These are phyloP conservation scores for Aspergillus fumigatus DNA, from an alignment of 2,329 filamentous ascomycete genomes.

Conservation along the genomic window DNA sequence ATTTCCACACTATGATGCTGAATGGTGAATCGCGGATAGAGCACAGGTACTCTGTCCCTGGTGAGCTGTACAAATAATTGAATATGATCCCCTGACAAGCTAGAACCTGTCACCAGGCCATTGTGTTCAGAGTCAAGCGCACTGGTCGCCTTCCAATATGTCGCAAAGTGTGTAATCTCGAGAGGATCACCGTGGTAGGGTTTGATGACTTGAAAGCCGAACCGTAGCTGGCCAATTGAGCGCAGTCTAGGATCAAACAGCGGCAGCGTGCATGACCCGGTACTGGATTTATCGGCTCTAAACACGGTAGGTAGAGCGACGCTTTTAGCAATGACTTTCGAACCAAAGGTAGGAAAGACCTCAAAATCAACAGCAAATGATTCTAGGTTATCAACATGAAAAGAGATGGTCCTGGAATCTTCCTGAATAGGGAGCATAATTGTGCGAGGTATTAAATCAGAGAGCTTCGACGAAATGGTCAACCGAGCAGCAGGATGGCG, in stretches of 20 bases:
- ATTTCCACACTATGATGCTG: slow-evolving; percentile 72
- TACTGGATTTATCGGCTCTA: slow-evolving; percentile 67
- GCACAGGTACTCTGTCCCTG: slow-evolving; percentile 76
- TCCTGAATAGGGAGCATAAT: slow-evolving; percentile 94
- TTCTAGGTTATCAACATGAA: slow-evolving; percentile 91
- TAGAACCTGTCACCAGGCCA: slow-evolving; percentile 89
- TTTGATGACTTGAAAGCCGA: slow-evolving; percentile 94
- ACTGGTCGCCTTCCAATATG: slow-evolving; percentile 98
- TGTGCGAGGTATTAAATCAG: slow-evolving; percentile 93
- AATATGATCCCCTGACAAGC: slow-evolving; percentile 91
- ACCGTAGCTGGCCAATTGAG: slow-evolving; percentile 88
- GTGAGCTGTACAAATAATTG: slow-evolving; percentile 89
- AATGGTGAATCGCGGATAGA: slow-evolving; percentile 83
- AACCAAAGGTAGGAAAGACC: slow-evolving; percentile 94
- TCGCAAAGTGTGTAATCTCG: slow-evolving; percentile 97
- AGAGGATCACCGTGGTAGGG: slow-evolving; percentile 88
- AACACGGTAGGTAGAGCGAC: slow-evolving; percentile 88
- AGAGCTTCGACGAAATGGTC: slow-evolving; percentile 93
- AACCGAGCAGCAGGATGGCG: slow-evolving; percentile 93
- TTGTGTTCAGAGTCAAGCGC: slow-evolving; percentile 81
- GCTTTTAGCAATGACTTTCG: slow-evolving; percentile 94
- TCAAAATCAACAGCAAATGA: slow-evolving; percentile 95
- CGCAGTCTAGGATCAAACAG: slow-evolving; percentile 88
- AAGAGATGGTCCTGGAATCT: slow-evolving; percentile 87
- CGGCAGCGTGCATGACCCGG: slow-evolving; percentile 76